Evolutionary conservation across 2,329 filamentous ascomycete genomes (phyloP).

Genomic region (Biscogniauxia marginata): DNA sequence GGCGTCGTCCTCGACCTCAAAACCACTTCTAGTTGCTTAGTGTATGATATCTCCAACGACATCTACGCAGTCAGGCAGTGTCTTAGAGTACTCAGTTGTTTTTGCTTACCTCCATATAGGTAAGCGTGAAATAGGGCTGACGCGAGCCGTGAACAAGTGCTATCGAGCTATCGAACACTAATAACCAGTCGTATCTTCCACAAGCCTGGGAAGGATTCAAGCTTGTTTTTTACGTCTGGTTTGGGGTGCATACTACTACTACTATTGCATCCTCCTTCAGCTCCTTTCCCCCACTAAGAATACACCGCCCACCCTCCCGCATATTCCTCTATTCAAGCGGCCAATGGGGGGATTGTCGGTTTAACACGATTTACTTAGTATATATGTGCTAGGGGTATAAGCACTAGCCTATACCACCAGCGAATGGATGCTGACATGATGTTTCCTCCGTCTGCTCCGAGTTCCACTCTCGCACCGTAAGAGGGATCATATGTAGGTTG

Average conservation of each 20-base stretch:
- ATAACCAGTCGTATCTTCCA: constrained; percentile 1
- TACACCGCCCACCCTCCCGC: background rate
- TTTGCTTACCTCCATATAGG: background rate
- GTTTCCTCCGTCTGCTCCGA: background rate
- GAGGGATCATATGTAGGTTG: background rate
- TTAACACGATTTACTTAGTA: background rate
- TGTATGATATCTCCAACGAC: background rate
- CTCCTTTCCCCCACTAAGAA: background rate
- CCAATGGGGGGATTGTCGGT: background rate
- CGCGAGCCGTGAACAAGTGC: constrained; percentile 4
- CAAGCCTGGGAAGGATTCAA: constrained; percentile 14
- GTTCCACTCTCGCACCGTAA: background rate
- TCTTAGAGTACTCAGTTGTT: background rate
- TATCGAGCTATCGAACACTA: constrained; percentile 4
- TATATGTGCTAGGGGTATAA: background rate
- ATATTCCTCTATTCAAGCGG: background rate
- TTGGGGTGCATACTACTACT: constrained; percentile 15
- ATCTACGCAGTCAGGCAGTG: no score
- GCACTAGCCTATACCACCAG: background rate
- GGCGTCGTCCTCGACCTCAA: background rate
- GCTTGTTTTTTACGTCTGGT: constrained; percentile 14
- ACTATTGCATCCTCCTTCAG: background rate
- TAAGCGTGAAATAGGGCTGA: background rate
- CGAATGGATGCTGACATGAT: background rate
- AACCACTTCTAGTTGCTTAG: background rate